phyloP scores from a whole-genome alignment of 2,329 filamentous ascomycete genomes.

The Calonectria hawksworthii region DNA sequence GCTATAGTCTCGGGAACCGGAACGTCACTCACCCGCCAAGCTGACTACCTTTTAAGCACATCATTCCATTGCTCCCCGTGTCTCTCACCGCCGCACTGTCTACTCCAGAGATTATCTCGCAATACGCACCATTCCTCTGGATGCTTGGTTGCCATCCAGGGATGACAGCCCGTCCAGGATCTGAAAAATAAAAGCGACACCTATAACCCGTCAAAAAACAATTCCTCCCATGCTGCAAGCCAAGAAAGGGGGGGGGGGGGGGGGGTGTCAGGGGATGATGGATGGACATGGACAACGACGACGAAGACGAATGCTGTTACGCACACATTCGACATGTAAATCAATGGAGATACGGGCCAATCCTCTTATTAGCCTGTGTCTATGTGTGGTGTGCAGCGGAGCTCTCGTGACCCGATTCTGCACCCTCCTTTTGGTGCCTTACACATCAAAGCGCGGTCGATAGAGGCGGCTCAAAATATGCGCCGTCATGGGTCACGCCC shows the following conservation, averaged over 20 bases:
- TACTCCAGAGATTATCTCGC: constrained; percentile 16
- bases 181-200: background rate
- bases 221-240: background rate
- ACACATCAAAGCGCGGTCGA: constrained; percentile 14
- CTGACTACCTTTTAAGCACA: background rate
- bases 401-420: constrained; percentile 20
- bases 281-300: background rate
- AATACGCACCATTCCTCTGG: background rate
- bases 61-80: constrained; percentile 1
- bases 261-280: constrained; percentile 5
- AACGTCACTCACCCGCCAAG: background rate
- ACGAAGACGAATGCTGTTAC: background rate
- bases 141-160: background rate
- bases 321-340: background rate
- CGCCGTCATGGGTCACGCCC: constrained; percentile 10
- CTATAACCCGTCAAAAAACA: background rate
- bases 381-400: background rate
- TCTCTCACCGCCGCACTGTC: constrained; percentile 28
- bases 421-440: constrained; percentile 10
- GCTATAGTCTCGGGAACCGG: constrained; percentile 1
- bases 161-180: background rate
- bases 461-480: constrained; percentile 24
- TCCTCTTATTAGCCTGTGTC: background rate
- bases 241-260: background rate
- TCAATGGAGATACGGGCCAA: background rate